These are phyloP conservation scores for Diaporthe helianthi DNA, from an alignment of 2,329 filamentous ascomycete species.

Conservation along the genomic window DNA sequence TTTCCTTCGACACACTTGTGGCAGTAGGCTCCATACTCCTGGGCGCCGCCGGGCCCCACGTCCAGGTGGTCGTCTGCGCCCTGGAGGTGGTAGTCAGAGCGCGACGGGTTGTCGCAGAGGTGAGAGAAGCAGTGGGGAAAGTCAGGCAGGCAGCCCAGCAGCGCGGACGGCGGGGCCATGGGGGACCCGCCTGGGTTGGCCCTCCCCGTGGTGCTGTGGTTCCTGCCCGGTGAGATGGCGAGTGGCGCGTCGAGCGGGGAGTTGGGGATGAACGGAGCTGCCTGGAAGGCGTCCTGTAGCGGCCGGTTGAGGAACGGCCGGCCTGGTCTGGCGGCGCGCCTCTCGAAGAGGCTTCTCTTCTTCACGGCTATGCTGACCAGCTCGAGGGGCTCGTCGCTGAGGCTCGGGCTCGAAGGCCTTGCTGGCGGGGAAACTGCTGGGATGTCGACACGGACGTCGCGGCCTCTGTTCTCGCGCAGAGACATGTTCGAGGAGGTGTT, in stretches of 20 bases:
- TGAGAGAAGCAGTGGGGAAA: background rate
- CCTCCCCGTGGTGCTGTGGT: too few species aligned
- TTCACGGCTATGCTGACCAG: background rate
- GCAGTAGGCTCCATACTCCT: too few species aligned
- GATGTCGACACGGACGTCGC: background rate
- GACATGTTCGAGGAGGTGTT: background rate
- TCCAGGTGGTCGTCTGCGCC: background rate
- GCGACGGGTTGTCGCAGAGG: background rate
- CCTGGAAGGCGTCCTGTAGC: background rate
- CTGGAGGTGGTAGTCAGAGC: background rate
- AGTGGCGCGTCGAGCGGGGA: background rate
- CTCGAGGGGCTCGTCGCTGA: background rate
- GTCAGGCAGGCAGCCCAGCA: background rate
- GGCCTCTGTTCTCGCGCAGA: background rate
- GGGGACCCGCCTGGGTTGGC: background rate
- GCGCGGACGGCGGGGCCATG: background rate
- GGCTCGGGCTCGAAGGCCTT: background rate
- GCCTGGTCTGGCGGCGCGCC: background rate
- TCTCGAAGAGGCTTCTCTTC: background rate
- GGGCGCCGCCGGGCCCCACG: background rate
- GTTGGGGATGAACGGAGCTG: background rate
- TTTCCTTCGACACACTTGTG: too few species aligned
- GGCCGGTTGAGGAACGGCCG: background rate
- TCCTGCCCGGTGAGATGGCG: too few species aligned
- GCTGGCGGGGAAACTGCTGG: background rate